Conservation (phyloP, 129 eudicot genomes). For the Saposhnikovia divaricata region DNA sequence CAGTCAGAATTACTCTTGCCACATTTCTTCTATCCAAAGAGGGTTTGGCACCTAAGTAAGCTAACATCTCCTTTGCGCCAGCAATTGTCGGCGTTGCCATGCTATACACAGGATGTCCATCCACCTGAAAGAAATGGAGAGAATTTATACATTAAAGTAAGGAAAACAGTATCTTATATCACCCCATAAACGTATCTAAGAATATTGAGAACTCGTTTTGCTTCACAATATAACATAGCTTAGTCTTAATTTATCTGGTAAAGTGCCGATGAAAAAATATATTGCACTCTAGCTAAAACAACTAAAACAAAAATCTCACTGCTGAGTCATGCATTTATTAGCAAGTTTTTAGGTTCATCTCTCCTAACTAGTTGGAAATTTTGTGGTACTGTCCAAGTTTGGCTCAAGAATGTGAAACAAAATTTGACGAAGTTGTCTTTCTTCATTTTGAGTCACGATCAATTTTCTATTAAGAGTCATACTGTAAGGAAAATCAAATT, state of each 20-base stretch:
- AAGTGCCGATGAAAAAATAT: not conserved
- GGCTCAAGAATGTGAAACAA: not conserved
- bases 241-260: not conserved
- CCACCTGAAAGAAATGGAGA: constrained; percentile 45
- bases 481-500: not conserved
- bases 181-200: not conserved
- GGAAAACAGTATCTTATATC: not conserved
- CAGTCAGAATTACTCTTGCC: constrained; percentile 64
- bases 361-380: not conserved
- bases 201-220: constrained; percentile 1
- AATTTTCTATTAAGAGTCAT: not conserved
- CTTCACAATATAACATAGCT: not conserved
- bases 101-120: constrained; percentile 85
- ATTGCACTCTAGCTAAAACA: not conserved
- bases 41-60: constrained; percentile 57
- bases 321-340: not conserved
- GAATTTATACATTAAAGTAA: not conserved
- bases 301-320: not conserved
- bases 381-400: not conserved
- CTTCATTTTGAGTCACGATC: not conserved
- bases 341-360: not conserved
- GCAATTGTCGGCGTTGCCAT: constrained; percentile 95
- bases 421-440: not conserved
- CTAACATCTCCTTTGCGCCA: constrained; percentile 88
- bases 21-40: constrained; percentile 27